Conservation (phyloP, 805 yeast genomes). For the Nakazawaea wickerhamii region DNA sequence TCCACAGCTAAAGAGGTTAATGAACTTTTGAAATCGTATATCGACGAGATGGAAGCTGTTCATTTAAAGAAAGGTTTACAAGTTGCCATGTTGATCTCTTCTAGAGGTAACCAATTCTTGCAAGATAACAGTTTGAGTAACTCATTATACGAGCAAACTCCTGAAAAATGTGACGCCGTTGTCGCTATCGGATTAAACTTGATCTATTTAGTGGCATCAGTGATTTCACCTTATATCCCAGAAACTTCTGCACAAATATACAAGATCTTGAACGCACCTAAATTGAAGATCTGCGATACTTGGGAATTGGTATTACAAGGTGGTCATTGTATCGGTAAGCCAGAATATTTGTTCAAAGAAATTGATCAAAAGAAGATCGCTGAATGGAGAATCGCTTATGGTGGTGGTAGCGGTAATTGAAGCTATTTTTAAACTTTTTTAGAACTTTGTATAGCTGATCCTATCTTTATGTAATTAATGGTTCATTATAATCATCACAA, state of each 20-base stretch:
- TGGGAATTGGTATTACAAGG: slow-evolving; percentile 62
- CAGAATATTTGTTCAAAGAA: slow-evolving; percentile 86
- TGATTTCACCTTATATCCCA: slow-evolving; percentile 89
- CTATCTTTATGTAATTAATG: background rate
- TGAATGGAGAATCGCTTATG: slow-evolving; percentile 80
- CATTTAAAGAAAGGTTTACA: slow-evolving; percentile 88
- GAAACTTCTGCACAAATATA: slow-evolving; percentile 65
- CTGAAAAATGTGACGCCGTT: slow-evolving; percentile 84
- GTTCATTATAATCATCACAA: no score
- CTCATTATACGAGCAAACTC: slow-evolving; percentile 66
- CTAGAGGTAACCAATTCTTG: slow-evolving; percentile 91
- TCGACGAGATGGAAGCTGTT: slow-evolving; percentile 68
- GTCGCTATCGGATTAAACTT: slow-evolving; percentile 88
- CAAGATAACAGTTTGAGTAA: slow-evolving; percentile 96
- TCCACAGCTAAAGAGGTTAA: slow-evolving; percentile 53
- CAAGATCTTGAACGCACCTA: slow-evolving; percentile 79
- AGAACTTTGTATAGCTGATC: background rate
- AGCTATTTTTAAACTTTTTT: no score
- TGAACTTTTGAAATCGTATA: slow-evolving; percentile 53
- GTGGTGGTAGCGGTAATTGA: slow-evolving; percentile 54
- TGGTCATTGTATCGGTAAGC: slow-evolving; percentile 87
- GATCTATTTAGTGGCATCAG: slow-evolving; percentile 77
- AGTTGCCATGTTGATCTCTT: slow-evolving; percentile 82
- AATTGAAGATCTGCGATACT: slow-evolving; percentile 68
- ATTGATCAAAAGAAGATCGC: slow-evolving; percentile 87